Percentiles rank a stretch among this genome's conserved stretches.
phyloP scores from a whole-genome alignment of 2,329 filamentous ascomycete species.

The Teratosphaeria gauchensis region DNA sequence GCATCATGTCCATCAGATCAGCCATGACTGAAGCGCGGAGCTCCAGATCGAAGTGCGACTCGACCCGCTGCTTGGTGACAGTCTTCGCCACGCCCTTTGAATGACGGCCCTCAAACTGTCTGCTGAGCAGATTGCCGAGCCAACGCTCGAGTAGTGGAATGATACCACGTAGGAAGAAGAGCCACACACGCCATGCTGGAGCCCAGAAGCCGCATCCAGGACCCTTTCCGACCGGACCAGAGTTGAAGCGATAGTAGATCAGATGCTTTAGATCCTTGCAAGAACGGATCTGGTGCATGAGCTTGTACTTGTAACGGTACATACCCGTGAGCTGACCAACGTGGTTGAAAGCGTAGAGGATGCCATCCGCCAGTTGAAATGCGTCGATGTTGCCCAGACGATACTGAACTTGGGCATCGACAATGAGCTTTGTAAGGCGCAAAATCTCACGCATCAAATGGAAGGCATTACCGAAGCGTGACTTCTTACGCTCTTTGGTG shows the following conservation, averaged over 20 bases:
- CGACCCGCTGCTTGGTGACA: slow-evolving; percentile 96
- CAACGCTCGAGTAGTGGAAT: slow-evolving; percentile 93
- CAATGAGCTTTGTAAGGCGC: slow-evolving; percentile 90
- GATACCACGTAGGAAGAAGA: slow-evolving; percentile 98
- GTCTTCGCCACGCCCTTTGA: slow-evolving; percentile 99
- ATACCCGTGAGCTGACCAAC: slow-evolving; percentile 97
- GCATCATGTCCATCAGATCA: slow-evolving; percentile 99
- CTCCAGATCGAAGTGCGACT: slow-evolving; percentile 96
- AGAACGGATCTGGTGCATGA: slow-evolving; percentile 98
- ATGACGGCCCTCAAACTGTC: slow-evolving; percentile 96
- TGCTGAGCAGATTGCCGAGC: slow-evolving; percentile 91
- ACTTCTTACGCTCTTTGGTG: slow-evolving; percentile 99
- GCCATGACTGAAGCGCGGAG: slow-evolving; percentile 97
- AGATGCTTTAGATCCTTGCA: slow-evolving; percentile 99
- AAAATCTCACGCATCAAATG: slow-evolving; percentile 98
- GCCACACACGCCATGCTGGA: slow-evolving; percentile 95
- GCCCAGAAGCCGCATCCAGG: slow-evolving; percentile 99
- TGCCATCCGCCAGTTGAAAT: slow-evolving; percentile 96
- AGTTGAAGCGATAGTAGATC: slow-evolving; percentile 98
- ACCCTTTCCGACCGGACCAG: slow-evolving; percentile 90
- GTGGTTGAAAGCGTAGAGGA: slow-evolving; percentile 98
- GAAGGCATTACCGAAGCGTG: slow-evolving; percentile 96
- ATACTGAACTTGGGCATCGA: slow-evolving; percentile 97
- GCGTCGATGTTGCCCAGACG: slow-evolving; percentile 96
- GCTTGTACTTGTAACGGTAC: slow-evolving; percentile 99